phyloP scores from a whole-genome alignment of 2,329 filamentous ascomycete species.

The Aspergillus intermedius region DNA sequence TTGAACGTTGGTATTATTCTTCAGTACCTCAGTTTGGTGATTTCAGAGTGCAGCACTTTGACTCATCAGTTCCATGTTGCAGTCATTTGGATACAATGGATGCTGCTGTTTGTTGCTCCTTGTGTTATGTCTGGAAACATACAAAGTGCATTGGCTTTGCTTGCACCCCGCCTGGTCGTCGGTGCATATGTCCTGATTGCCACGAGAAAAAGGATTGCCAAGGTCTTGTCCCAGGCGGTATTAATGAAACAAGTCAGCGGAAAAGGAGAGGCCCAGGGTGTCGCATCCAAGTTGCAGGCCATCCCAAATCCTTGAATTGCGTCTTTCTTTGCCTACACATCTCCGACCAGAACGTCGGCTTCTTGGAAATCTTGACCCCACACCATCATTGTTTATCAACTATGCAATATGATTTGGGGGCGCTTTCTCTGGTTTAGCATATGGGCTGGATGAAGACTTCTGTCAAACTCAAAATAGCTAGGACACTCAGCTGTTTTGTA shows the following conservation, averaged over 20 bases:
- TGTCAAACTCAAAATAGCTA: not conserved
- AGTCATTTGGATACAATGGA: constrained; percentile 1
- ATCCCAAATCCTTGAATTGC: not conserved
- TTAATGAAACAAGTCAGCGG: not conserved
- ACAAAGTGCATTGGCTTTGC: not conserved
- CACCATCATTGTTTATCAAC: not conserved
- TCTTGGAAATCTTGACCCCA: not conserved
- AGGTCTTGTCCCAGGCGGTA: not conserved
- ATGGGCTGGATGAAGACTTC: not conserved
- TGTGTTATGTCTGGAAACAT: not conserved
- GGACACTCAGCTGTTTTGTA: not conserved
- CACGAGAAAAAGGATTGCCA: not conserved
- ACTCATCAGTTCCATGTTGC: no score
- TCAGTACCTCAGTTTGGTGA: no score
- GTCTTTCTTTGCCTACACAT: not conserved
- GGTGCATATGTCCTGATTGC: not conserved
- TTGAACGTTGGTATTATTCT: no score
- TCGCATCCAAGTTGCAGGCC: not conserved
- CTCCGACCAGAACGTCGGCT: not conserved
- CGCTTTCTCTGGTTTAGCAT: not conserved
- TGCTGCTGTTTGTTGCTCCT: constrained; percentile 1
- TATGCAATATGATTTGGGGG: not conserved
- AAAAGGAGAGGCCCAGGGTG: not conserved
- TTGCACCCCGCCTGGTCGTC: not conserved
- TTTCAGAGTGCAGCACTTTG: no score